Conservation (phyloP, 2,329 filamentous ascomycete species). For the Fusarium irregulare region DNA sequence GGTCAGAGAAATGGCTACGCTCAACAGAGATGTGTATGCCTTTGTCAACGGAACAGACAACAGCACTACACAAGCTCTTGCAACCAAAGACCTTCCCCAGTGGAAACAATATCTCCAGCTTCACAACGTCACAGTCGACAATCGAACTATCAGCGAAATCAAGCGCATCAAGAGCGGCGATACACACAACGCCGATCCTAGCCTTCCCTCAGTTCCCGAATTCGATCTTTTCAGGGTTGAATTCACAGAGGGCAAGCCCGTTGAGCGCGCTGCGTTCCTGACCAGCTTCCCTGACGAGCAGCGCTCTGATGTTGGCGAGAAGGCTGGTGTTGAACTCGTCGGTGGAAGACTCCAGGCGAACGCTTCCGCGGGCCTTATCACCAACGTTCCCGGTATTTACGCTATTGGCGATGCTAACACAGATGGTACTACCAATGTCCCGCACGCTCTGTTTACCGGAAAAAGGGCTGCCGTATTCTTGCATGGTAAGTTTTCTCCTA, state of each 20-base stretch:
- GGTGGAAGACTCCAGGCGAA: conserved; percentile 59
- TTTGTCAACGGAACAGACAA: conserved; percentile 71
- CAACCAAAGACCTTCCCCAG: conserved; percentile 55
- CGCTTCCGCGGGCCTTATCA: conserved; percentile 56
- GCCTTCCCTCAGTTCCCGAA: conserved; percentile 59
- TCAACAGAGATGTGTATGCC: conserved; percentile 66
- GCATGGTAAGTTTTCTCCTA: conserved; percentile 59
- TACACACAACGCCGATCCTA: conserved; percentile 53
- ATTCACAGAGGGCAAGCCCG: conserved; percentile 58
- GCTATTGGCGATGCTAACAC: conserved; percentile 70
- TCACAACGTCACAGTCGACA: conserved; percentile 65
- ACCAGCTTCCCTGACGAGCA: conserved; percentile 61
- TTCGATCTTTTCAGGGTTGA: conserved; percentile 66
- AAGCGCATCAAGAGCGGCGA: conserved; percentile 58
- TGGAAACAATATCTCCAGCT: conserved; percentile 63
- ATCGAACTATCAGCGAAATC: conserved; percentile 63
- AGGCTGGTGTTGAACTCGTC: conserved; percentile 60
- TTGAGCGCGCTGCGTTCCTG: conserved; percentile 64
- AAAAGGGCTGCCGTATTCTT: conserved; percentile 68
- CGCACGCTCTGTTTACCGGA: conserved; percentile 69
- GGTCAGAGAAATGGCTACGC: conserved; percentile 64
- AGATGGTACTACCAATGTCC: conserved; percentile 69
- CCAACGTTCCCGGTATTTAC: conserved; percentile 66
- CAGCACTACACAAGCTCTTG: conserved; percentile 51
- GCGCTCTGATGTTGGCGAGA: conserved; percentile 57